Evolutionary conservation across 228 moss, liverwort and hornwort genomes (phyloP).

Genomic region (Sphagnum magellanicum): DNA sequence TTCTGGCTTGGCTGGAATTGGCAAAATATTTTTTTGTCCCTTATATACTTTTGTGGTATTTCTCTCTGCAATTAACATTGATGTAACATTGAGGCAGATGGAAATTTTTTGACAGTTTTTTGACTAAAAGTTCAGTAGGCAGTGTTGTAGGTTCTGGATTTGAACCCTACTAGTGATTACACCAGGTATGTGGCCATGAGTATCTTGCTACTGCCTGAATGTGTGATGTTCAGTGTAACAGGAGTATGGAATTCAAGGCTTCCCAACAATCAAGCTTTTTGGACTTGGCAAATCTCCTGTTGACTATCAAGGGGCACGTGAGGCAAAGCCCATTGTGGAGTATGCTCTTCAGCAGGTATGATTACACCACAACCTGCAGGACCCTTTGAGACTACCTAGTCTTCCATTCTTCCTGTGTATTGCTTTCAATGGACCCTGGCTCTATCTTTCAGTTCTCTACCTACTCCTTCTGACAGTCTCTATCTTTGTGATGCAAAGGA

Average conservation of each 20-base stretch:
- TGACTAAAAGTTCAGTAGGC: too few species aligned
- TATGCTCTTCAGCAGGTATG: conserved; percentile 74
- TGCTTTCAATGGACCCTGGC: not conserved
- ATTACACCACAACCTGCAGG: not conserved
- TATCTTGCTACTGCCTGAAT: too few species aligned
- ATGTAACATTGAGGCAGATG: too few species aligned
- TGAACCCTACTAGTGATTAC: too few species aligned
- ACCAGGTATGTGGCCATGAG: too few species aligned
- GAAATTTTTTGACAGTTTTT: too few species aligned
- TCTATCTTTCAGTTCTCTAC: not conserved
- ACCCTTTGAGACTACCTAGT: too few species aligned
- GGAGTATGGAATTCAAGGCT: conserved; percentile 94
- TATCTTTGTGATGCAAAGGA: conserved; percentile 16
- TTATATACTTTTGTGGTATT: too few species aligned
- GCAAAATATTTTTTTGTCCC: too few species aligned
- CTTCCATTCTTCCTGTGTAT: not conserved
- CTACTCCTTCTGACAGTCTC: not conserved
- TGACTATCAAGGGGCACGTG: conserved; percentile 90
- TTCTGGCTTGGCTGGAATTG: too few species aligned
- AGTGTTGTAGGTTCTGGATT: too few species aligned
- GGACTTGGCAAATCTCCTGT: conserved; percentile 67
- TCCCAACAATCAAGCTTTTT: conserved; percentile 91
- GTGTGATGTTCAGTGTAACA: conserved; percentile 11
- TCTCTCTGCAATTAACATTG: too few species aligned
- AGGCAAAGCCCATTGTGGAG: conserved; percentile 84